Percentiles rank a stretch among this genome's conserved stretches.
Conservation (phyloP, 345 rosid genomes). For the Diplotaxis tenuifolia region DNA sequence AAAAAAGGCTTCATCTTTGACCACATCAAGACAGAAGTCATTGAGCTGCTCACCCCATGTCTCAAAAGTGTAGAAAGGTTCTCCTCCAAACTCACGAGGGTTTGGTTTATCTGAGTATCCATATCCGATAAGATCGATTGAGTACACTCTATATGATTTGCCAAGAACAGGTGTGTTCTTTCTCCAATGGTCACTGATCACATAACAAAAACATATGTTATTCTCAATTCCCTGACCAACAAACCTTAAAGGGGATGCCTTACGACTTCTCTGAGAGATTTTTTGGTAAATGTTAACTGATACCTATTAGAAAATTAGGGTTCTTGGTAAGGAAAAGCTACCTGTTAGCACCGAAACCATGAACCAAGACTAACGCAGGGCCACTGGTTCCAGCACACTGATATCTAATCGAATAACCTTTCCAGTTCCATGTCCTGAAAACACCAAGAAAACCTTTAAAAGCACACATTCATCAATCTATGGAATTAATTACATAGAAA, state of each 20-base stretch:
- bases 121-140: slow-evolving; percentile 89
- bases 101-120: slow-evolving; percentile 93
- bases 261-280: background rate
- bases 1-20: slow-evolving; percentile 79
- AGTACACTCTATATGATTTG: slow-evolving; percentile 62
- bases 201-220: background rate
- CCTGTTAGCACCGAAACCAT: slow-evolving; percentile 99
- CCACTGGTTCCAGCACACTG: slow-evolving; percentile 69
- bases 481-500: too few species aligned
- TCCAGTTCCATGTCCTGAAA: slow-evolving; percentile 82
- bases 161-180: slow-evolving; percentile 81
- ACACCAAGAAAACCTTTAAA: background rate
- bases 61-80: slow-evolving; percentile 77
- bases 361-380: slow-evolving; percentile 79
- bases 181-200: slow-evolving; percentile 79
- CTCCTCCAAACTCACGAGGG: slow-evolving; percentile 57
- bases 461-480: too few species aligned
- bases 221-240: background rate
- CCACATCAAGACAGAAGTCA: slow-evolving; percentile 63
- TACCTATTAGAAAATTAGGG: slow-evolving; percentile 50
- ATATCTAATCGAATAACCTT: slow-evolving; percentile 78
- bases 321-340: slow-evolving; percentile 57
- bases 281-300: slow-evolving; percentile 18
- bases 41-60: slow-evolving; percentile 84
- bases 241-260: background rate